Evolutionary conservation across 1,284 basidiomycete species (phyloP).

Genomic region (Fomitopsis schrenkii): DNA sequence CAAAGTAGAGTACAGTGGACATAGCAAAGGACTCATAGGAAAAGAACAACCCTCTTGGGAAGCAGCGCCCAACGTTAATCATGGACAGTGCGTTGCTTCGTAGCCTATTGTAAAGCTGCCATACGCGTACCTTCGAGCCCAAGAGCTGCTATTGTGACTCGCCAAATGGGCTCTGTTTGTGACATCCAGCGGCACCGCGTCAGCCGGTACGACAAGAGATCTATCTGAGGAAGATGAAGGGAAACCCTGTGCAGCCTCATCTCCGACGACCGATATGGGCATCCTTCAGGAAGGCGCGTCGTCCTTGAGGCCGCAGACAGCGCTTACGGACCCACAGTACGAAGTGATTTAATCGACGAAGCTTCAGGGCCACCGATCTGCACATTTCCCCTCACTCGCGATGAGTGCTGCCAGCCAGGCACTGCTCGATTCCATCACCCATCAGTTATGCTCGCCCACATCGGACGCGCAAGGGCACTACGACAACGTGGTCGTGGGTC

Average conservation of each 20-base stretch:
- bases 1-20: background rate
- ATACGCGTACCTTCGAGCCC: background rate
- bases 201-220: background rate
- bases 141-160: background rate
- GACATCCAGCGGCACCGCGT: background rate
- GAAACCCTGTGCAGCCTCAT: background rate
- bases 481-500: background rate
- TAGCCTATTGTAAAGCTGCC: background rate
- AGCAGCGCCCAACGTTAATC: background rate
- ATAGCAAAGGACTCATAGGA: background rate
- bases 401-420: background rate
- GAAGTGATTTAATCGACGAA: background rate
- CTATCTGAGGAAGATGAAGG: background rate
- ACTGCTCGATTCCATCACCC: background rate
- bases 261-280: constrained; percentile 5
- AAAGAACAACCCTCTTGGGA: background rate
- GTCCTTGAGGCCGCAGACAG: constrained; percentile 5
- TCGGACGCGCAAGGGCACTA: background rate
- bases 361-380: background rate
- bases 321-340: constrained; percentile 1
- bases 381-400: background rate
- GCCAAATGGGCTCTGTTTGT: background rate
- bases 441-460: background rate
- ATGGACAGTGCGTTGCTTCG: background rate
- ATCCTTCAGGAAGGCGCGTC: background rate